phyloP scores from a whole-genome alignment of 352 stramenopile species.

The Globisporangium nagaii region DNA sequence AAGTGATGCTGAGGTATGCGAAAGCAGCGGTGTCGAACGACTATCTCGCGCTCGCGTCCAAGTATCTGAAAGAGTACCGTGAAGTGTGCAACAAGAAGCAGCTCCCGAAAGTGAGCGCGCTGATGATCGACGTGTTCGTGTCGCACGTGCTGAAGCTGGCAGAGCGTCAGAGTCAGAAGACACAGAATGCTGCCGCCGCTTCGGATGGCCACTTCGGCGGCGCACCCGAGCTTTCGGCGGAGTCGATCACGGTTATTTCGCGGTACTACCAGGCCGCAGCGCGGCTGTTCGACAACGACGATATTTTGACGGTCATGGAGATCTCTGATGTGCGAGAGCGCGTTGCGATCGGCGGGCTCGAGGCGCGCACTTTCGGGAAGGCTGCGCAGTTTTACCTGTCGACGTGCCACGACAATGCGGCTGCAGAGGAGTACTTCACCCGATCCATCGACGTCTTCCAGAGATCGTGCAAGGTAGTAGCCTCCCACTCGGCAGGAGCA shows the following conservation, averaged over 20 bases:
- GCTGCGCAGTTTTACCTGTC: slow-evolving; percentile 61
- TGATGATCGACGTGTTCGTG: slow-evolving; percentile 81
- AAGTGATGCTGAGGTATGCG: slow-evolving; percentile 66
- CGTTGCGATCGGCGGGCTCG: slow-evolving; percentile 50
- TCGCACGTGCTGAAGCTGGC: slow-evolving; percentile 75
- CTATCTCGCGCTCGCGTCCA: slow-evolving; percentile 62
- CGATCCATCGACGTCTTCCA: slow-evolving; percentile 62
- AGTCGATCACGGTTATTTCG: slow-evolving; percentile 39
- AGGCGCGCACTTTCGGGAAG: slow-evolving; percentile 62
- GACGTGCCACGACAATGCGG: slow-evolving; percentile 23
- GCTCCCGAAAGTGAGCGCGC: slow-evolving; percentile 65
- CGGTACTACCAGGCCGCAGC: slow-evolving; percentile 71
- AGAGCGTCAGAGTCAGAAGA: slow-evolving; percentile 49
- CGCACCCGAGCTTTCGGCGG: slow-evolving; percentile 4
- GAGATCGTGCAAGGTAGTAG: slow-evolving; percentile 21
- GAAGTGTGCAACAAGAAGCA: slow-evolving; percentile 61
- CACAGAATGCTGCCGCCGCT: neutral
- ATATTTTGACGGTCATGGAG: slow-evolving; percentile 68
- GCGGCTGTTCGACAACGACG: slow-evolving; percentile 79
- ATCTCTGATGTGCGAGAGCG: slow-evolving; percentile 31
- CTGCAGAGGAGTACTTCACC: slow-evolving; percentile 50
- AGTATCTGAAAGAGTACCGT: slow-evolving; percentile 73
- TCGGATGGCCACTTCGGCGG: neutral
- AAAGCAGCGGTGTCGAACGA: slow-evolving; percentile 60
- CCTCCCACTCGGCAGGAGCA: neutral